Conservation (phyloP, 257 asterid species). For the Plectranthus barbatus region DNA sequence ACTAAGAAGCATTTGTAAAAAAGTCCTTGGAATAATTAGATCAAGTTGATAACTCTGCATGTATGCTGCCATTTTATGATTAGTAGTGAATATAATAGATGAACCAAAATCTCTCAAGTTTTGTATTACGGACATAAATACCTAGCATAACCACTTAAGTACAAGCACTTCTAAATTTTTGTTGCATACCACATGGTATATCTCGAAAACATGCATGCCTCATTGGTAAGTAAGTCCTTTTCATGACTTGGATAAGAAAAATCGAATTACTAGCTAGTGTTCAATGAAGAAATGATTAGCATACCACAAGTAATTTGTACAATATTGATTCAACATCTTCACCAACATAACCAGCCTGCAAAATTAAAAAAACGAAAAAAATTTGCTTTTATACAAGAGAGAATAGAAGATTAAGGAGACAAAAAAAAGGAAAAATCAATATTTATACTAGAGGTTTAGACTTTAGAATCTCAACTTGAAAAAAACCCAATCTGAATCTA, state of each 20-base stretch:
- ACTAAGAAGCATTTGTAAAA: background rate
- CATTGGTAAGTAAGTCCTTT: slow-evolving; percentile 11
- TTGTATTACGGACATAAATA: background rate
- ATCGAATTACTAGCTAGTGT: background rate
- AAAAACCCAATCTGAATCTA: too few relatives aligned
- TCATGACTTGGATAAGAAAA: background rate
- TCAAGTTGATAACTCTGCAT: background rate
- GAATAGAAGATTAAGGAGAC: slow-evolving; percentile 3
- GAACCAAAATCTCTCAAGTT: slow-evolving; percentile 3
- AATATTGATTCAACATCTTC: slow-evolving; percentile 96
- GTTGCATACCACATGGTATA: background rate
- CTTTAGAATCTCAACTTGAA: too few relatives aligned
- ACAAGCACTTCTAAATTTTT: slow-evolving; percentile 5
- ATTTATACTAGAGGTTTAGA: too few relatives aligned
- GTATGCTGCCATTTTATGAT: background rate
- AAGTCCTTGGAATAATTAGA: background rate
- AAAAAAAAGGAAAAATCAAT: background rate
- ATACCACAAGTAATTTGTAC: slow-evolving; percentile 73
- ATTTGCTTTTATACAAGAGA: background rate
- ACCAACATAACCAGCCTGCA: slow-evolving; percentile 97
- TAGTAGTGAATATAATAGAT: background rate
- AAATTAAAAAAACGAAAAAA: background rate
- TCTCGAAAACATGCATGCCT: slow-evolving; percentile 1
- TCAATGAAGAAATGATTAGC: background rate
- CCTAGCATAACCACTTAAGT: background rate